A percentile compares a stretch with the other conserved stretches of the same genome.
Conservation (phyloP, 805 yeast genomes). For the Priceomyces haplophilus region DNA sequence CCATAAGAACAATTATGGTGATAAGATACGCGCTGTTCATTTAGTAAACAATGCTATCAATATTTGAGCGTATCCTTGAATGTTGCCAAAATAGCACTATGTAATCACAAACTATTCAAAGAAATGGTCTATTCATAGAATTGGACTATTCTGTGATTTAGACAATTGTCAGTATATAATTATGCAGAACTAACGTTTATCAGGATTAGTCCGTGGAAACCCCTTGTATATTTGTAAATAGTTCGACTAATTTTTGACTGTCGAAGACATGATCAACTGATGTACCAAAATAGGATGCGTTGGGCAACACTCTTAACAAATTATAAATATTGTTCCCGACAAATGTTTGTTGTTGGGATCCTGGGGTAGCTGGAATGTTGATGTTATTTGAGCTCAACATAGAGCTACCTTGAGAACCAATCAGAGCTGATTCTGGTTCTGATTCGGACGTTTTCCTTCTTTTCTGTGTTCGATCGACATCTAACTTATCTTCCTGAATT, state of each 20-base stretch:
- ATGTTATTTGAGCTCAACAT: neutral
- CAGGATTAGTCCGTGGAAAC: slow-evolving; percentile 10
- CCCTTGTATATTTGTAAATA: slow-evolving; percentile 31
- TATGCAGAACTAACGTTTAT: neutral
- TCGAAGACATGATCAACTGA: slow-evolving; percentile 52
- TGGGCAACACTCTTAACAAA: slow-evolving; percentile 57
- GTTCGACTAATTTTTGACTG: slow-evolving; percentile 48
- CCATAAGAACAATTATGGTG: too few relatives aligned
- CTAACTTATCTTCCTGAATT: slow-evolving; percentile 9
- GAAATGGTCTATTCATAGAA: too few relatives aligned
- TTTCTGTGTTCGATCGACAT: slow-evolving; percentile 12
- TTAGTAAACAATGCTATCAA: too few relatives aligned
- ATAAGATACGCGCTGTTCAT: too few relatives aligned
- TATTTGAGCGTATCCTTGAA: too few relatives aligned
- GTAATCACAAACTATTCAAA: too few relatives aligned
- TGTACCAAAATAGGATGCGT: slow-evolving; percentile 51
- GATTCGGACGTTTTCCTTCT: slow-evolving; percentile 9
- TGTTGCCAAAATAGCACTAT: too few relatives aligned
- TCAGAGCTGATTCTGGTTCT: slow-evolving; percentile 4
- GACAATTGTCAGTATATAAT: too few relatives aligned
- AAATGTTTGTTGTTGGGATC: slow-evolving; percentile 20
- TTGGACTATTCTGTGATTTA: too few relatives aligned
- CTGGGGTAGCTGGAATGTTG: neutral
- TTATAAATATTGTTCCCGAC: slow-evolving; percentile 37
- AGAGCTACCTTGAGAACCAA: slow-evolving; percentile 5